Conservation (phyloP, 2,329 filamentous ascomycete genomes). For the Teratosphaeriaceae sp. region DNA sequence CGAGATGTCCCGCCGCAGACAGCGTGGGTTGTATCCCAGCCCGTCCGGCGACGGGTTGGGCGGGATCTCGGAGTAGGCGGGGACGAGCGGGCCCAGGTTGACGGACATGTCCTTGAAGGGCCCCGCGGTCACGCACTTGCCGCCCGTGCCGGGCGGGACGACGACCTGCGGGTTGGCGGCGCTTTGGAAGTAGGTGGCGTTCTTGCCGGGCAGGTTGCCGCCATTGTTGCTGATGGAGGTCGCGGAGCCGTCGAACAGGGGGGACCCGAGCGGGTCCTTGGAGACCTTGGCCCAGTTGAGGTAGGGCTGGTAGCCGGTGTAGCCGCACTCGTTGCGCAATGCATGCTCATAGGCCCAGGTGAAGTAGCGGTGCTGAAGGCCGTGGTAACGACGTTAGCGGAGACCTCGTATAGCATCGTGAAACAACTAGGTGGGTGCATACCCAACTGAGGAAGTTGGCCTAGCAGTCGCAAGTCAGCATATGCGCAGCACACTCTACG, state of each 20-base stretch:
- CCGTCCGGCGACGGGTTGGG: slow-evolving; percentile 27
- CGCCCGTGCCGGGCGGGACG: slow-evolving; percentile 44
- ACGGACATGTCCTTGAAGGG: slow-evolving; percentile 43
- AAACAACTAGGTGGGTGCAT: no score
- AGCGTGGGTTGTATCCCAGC: slow-evolving; percentile 28
- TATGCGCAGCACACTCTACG: background rate
- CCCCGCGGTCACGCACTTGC: slow-evolving; percentile 46
- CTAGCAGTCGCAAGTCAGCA: slow-evolving; percentile 1
- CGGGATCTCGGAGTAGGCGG: slow-evolving; percentile 26
- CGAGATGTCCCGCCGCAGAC: slow-evolving; percentile 33
- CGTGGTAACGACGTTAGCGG: no score
- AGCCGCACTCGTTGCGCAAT: slow-evolving; percentile 37
- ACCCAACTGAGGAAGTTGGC: slow-evolving; percentile 35
- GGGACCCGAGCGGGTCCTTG: slow-evolving; percentile 38
- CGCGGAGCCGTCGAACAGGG: slow-evolving; percentile 50
- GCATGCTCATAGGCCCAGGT: slow-evolving; percentile 37
- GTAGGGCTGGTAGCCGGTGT: slow-evolving; percentile 40
- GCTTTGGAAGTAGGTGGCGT: slow-evolving; percentile 8
- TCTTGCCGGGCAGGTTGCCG: slow-evolving; percentile 10
- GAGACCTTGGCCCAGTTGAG: slow-evolving; percentile 48
- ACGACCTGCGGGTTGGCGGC: slow-evolving; percentile 16
- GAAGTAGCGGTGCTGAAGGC: slow-evolving; percentile 40
- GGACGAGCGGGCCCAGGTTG: slow-evolving; percentile 43
- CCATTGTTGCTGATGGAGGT: slow-evolving; percentile 33
- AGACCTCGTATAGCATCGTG: no score